Evolutionary conservation across 2,329 filamentous ascomycete species (phyloP).

Genomic region (Colletotrichum eleusines): DNA sequence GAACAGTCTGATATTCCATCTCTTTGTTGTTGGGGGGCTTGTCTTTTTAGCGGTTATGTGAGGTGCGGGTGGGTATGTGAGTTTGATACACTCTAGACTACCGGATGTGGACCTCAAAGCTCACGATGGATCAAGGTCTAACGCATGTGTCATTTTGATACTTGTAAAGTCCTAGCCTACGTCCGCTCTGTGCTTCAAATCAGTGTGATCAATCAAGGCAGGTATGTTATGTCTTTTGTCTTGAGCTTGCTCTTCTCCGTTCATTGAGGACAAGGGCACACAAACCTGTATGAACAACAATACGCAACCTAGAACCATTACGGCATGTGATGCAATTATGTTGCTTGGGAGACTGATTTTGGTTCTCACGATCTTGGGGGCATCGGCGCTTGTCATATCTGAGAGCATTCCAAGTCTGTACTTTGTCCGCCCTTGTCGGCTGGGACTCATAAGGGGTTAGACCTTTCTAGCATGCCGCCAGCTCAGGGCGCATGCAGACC

Average conservation of each 20-base stretch:
- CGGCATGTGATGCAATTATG: not conserved
- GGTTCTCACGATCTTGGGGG: not conserved
- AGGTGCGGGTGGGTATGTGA: not conserved
- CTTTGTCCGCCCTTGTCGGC: not conserved
- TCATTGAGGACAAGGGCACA: not conserved
- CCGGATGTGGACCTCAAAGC: not conserved
- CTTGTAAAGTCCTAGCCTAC: not conserved
- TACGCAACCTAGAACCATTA: not conserved
- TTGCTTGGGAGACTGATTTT: not conserved
- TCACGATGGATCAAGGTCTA: not conserved
- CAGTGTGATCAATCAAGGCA: not conserved
- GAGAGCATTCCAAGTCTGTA: not conserved
- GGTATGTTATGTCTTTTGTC: not conserved
- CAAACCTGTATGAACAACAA: too few species aligned
- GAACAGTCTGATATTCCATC: slow-evolving; percentile 16
- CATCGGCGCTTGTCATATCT: not conserved
- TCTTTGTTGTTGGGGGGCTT: not conserved
- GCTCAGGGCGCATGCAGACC: not conserved
- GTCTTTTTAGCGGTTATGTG: not conserved
- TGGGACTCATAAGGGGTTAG: not conserved
- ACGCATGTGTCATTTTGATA: not conserved
- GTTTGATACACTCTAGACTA: not conserved
- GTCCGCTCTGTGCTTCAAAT: not conserved
- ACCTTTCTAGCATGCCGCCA: not conserved
- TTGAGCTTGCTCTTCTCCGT: not conserved